Base-by-base conservation (phyloP, 78 protist species). In the Dictyostelium brefeldianum region DNA sequence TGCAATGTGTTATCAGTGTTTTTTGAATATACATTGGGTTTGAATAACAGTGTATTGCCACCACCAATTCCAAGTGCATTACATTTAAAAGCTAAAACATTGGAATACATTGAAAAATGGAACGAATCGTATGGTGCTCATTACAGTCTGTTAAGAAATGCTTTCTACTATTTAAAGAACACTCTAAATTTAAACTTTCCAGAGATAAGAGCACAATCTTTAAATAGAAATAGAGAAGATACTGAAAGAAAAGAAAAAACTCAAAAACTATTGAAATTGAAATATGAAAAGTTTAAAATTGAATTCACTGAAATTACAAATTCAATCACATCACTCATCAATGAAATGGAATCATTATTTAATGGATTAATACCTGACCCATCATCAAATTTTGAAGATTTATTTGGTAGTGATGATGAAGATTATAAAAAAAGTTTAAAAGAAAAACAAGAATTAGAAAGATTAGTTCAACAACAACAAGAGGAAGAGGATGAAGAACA, bases 71-170 rank as follows among this genome's bases (percentile, higher is more conserved):
- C 62, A 14, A 77, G 78, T 51, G 83, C 84, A 41, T 9, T 59
- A 43, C 75, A 47, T 9, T 47, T 87, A 54, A 36, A 31, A 64
- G 57, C 83, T 8, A 87, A 87, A n/a, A 70, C 93, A 50, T 27
- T 87, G 27, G 93, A 87, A 36, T 87, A 77, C 22, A 51, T 87
- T 0, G 93, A 87, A 47, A 62, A 50, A 17, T 87, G 93, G 93
- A 43, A 65, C 50, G 93, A 87, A 64, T 57, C 93, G 10, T 87
- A 25, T 31, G 93, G 84, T 10, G 85, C 47, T 10, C 93, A 87
- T 64, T 87, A 87, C 22, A 56, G 53, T 25, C 47, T 54, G 48
- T 70, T 87, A 22, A 48, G 74, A 29, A 65, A 75, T 59, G 81
- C 67, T 25, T 87, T 50, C 36, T 31, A 87, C 22, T 87, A 87